Evolutionary conservation across 2,329 filamentous ascomycete species (phyloP).

Genomic region (Colletotrichum ledebouriae): DNA sequence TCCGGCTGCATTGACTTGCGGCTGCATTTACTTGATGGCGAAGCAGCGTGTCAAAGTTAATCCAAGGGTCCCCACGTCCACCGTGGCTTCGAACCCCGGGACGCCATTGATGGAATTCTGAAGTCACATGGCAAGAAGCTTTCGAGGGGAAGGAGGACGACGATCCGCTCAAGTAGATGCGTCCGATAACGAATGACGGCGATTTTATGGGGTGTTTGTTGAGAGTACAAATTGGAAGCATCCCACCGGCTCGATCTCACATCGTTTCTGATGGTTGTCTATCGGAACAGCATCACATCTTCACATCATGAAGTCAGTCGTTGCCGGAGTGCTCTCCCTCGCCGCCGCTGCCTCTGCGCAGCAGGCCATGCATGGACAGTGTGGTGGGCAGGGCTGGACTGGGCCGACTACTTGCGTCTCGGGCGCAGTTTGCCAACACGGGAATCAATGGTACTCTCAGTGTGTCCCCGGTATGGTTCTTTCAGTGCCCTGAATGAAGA

Average conservation of each 20-base stretch:
- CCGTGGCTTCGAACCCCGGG: slow-evolving; percentile 1
- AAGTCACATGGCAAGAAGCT: slow-evolving; percentile 4
- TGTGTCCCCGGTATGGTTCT: slow-evolving; percentile 49
- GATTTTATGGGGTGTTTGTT: no score
- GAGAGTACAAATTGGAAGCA: slow-evolving; percentile 23
- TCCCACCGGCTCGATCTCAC: slow-evolving; percentile 18
- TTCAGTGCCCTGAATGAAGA: neutral
- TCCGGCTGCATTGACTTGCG: slow-evolving; percentile 12
- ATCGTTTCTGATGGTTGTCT: neutral
- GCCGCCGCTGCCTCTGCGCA: slow-evolving; percentile 40
- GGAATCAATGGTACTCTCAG: slow-evolving; percentile 56
- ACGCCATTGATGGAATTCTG: slow-evolving; percentile 38
- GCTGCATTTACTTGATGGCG: slow-evolving; percentile 21
- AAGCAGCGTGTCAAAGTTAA: slow-evolving; percentile 19
- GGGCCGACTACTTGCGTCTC: slow-evolving; percentile 59
- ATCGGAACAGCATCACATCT: neutral
- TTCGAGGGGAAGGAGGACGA: slow-evolving; percentile 31
- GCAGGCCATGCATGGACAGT: slow-evolving; percentile 51
- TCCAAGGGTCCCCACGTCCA: slow-evolving; percentile 22
- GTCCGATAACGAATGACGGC: neutral
- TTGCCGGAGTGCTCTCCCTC: slow-evolving; percentile 30
- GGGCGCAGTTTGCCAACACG: slow-evolving; percentile 53
- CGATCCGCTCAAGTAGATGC: slow-evolving; percentile 24
- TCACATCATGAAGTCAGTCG: slow-evolving; percentile 36
- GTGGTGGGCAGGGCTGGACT: slow-evolving; percentile 57